Base-by-base conservation (phyloP, 345 rosid species). In the Salix udensis region DNA sequence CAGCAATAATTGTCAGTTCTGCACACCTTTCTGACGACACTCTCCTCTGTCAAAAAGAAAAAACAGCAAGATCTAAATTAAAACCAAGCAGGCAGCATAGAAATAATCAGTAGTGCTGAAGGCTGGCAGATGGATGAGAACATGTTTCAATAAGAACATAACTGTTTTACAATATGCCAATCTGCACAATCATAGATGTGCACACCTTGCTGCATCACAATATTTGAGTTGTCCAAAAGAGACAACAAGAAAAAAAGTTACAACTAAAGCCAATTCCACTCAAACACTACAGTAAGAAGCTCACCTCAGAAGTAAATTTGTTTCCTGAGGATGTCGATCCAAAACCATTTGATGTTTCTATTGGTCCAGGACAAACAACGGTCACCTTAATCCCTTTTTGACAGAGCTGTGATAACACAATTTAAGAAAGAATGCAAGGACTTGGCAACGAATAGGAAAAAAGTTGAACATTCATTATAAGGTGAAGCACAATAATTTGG, bases 351-450 rank as follows among this genome's bases (percentile, higher is more conserved):
- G 89, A 81, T 67, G 97, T 93, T 76, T 84, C 88, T 83, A 95
- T 85, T 12, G 97, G 98, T 79, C 98, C 98, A 15, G 98, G 98
- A 87, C 96, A 93, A 81, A 95, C 94, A 72, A 95, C 74, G 16
- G 98, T 95, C 79, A 95, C 97, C 84, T 90, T 88, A 81, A 93
- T 90, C 72, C 98, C 98, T 77, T 90, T 85, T 73, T 87, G 92
- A 85, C 52, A 89, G 48, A 91, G 91, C 98, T 95, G 88, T 72
- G 61, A 67, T 55, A 44, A 70, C n/a, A 69, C 68, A 81, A 73
- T 65, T 68, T 71, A 50, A 75, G 62, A 55, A 9, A 48, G 42
- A 40, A 44, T 40, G 68, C 19, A 74, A 44, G 78, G 67, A 23
- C 21, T 44, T n/a, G 65, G 44, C 23, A 73, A 13, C 23, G 30